Evolutionary conservation across 192 early-diverging fungal species (phyloP).

Genomic region (Umbelopsis ramanniana): DNA sequence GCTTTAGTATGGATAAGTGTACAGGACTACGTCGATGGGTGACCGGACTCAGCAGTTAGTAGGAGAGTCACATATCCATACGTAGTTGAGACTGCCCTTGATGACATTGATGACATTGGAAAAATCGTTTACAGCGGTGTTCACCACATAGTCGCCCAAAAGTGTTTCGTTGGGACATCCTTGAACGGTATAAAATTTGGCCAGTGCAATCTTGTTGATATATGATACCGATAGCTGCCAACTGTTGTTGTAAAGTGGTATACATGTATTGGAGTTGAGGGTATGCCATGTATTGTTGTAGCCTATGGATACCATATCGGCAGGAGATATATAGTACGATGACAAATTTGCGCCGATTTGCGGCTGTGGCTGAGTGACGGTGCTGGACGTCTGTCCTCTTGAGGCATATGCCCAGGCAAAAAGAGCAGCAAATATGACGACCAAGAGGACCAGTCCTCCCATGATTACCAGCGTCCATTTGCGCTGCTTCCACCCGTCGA

Average conservation of each 20-base stretch:
- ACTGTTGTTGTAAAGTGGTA: background rate
- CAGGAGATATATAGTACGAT: background rate
- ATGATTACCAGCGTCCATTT: background rate
- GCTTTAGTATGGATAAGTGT: background rate
- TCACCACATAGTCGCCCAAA: background rate
- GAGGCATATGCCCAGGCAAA: background rate
- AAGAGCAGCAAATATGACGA: background rate
- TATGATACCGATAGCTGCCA: background rate
- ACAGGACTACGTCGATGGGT: background rate
- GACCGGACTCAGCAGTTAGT: background rate
- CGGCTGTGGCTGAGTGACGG: background rate
- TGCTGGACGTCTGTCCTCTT: background rate
- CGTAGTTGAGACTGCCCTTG: background rate
- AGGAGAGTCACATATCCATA: background rate
- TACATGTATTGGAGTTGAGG: background rate
- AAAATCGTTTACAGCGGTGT: background rate
- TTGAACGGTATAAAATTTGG: background rate
- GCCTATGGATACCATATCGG: background rate
- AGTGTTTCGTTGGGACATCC: background rate
- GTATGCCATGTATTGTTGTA: slow-evolving; percentile 13
- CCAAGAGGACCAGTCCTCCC: background rate
- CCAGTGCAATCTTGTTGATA: background rate
- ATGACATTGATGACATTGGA: background rate
- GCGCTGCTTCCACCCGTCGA: background rate
- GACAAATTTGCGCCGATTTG: background rate